Base-by-base conservation (phyloP, 805 yeast genomes). In the Schwanniomyces pseudopolymorphus region DNA sequence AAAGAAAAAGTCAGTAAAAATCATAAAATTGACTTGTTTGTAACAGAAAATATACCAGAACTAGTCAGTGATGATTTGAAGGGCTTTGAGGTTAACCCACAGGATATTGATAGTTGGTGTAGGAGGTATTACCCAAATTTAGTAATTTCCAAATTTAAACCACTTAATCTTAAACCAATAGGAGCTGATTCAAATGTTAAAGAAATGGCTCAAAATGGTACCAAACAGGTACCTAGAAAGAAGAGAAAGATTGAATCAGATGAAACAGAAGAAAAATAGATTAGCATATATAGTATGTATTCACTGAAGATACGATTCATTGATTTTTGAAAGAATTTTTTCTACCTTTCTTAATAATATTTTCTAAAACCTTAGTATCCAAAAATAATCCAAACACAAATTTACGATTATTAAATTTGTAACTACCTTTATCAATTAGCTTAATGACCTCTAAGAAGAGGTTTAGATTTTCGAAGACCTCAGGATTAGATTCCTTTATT, bases 341-440 rank as follows among this genome's bases (percentile, higher is more conserved):
- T 25, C 77, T 64, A 45, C 78, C 81, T 42, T 74, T 66, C 57
- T 69, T 74, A 28, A 80, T 70, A 42, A 83, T 53, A 10, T 64
- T 63, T 48, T 83, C 88, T 59, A 85, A 64, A 38, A 82, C 68
- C 26, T 69, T 69, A 10, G 76, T 70, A 51, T 78, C 77, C 20
- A 64, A 52, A 52, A 87, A 80, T 44, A 86, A 66, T 37, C 84
- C 91, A 55, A 84, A 77, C 13, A 89, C 68, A 57, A 83, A 85
- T 51, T 80, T 74, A 31, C 96, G 69, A 16, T 80, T 81, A 3
- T 80, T 79, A 43, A 79, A 81, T 52, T 84, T 79, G 63, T 81
- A 87, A 75, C 77, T 72, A 66, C 89, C 60, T 63, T 70, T 53
- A 73, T 86, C 75, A 74, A 75, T 56, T 70, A 74, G 45, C 66